A percentile compares a stretch with the other conserved stretches of the same genome.
Conservation (phyloP, 2,329 filamentous ascomycete genomes). For the Plectosphaerella plurivora region DNA sequence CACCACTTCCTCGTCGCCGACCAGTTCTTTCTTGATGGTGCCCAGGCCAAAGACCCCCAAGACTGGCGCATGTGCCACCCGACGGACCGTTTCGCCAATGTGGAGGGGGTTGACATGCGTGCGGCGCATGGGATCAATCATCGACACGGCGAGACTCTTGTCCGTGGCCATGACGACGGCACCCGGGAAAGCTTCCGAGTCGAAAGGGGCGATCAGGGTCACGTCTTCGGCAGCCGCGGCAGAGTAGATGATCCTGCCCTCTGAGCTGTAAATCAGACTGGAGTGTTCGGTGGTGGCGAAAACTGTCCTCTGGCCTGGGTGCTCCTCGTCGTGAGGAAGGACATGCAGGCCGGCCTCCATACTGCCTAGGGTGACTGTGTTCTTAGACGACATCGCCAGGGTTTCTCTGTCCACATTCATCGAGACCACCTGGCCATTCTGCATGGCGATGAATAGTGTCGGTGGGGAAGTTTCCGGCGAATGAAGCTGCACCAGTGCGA, state of each 20-base stretch:
- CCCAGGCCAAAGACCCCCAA: constrained; percentile 83
- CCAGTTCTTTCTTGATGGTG: constrained; percentile 71
- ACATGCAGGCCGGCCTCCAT: constrained; percentile 78
- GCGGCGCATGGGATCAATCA: constrained; percentile 77
- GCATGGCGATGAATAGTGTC: constrained; percentile 84
- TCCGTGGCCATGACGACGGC: constrained; percentile 79
- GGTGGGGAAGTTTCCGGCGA: constrained; percentile 53
- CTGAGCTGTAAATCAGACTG: constrained; percentile 85
- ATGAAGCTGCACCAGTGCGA: constrained; percentile 75
- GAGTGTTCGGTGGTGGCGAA: constrained; percentile 94
- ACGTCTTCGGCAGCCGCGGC: constrained; percentile 88
- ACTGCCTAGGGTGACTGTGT: constrained; percentile 80
- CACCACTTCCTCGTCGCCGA: constrained; percentile 68
- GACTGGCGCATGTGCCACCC: constrained; percentile 77
- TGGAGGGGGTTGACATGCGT: constrained; percentile 82
- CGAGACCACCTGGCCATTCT: constrained; percentile 85
- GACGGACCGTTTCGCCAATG: constrained; percentile 76
- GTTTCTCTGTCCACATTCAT: constrained; percentile 64
- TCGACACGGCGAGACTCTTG: constrained; percentile 70
- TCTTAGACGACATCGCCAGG: constrained; percentile 65
- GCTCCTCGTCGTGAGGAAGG: constrained; percentile 53
- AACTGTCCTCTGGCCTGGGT: constrained; percentile 66
- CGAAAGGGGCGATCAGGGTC: constrained; percentile 75
- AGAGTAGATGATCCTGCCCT: constrained; percentile 86
- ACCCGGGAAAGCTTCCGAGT: constrained; percentile 73